A percentile compares a stretch with the other conserved stretches of the same genome.
Evolutionary conservation across 805 yeast species (phyloP).

Genomic region (Saturnispora galanensis): DNA sequence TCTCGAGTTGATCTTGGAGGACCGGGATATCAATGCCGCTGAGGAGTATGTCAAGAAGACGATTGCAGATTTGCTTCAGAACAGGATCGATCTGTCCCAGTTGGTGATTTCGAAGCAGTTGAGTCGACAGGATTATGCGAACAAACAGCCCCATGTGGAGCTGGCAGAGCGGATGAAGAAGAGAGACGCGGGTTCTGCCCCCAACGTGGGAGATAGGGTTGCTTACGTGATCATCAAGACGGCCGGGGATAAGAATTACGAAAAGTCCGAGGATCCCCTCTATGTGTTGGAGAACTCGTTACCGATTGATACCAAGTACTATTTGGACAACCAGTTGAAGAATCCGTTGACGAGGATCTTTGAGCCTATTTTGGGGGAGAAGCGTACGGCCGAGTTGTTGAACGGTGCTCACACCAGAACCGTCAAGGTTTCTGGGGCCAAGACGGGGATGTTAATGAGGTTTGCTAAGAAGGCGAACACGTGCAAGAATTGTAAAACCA

Average conservation of each 20-base stretch:
- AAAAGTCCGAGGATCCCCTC: constrained; percentile 94
- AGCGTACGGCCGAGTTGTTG: constrained; percentile 66
- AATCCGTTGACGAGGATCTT: constrained; percentile 91
- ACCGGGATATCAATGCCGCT: constrained; percentile 79
- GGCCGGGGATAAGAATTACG: constrained; percentile 76
- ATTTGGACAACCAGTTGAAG: constrained; percentile 81
- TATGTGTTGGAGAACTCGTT: constrained; percentile 85
- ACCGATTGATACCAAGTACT: constrained; percentile 91
- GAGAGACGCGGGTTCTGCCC: constrained; percentile 97
- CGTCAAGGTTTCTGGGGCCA: constrained; percentile 61
- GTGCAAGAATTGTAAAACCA: constrained; percentile 83
- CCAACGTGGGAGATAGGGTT: constrained; percentile 93
- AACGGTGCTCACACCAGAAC: constrained; percentile 80
- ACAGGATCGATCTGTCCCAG: constrained; percentile 85
- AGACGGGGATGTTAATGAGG: constrained; percentile 75
- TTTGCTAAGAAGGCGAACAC: constrained; percentile 84
- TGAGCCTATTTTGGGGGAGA: constrained; percentile 88
- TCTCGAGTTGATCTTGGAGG: constrained; percentile 73
- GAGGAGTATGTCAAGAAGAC: constrained; percentile 76
- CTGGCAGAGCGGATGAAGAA: constrained; percentile 92
- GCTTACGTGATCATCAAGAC: constrained; percentile 89
- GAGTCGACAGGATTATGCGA: constrained; percentile 83
- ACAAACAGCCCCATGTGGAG: constrained; percentile 96
- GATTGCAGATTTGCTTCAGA: constrained; percentile 83
- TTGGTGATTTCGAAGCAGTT: constrained; percentile 89